Evolutionary conservation across 2,329 filamentous ascomycete genomes (phyloP).

Genomic region (Chaetomium sp.): DNA sequence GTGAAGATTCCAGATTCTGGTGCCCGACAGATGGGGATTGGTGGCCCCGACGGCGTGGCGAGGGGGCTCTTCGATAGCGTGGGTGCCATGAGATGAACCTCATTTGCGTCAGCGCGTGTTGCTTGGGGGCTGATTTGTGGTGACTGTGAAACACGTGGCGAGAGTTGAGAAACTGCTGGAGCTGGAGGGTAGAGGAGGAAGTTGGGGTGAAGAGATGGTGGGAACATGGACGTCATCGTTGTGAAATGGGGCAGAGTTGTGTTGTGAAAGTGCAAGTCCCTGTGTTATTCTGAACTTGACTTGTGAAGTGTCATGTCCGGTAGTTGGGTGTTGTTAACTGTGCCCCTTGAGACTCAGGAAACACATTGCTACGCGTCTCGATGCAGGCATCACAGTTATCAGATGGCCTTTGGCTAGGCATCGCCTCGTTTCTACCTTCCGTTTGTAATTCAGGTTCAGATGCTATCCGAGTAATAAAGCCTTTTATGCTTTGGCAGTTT

Average conservation of each 20-base stretch:
- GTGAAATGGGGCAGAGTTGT: background rate
- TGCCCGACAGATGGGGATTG: background rate
- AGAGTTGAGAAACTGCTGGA: background rate
- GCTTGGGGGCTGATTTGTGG: no score
- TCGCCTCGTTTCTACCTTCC: background rate
- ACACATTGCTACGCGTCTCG: background rate
- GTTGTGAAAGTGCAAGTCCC: background rate
- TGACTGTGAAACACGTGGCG: background rate
- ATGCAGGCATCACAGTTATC: no score
- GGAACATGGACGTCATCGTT: background rate
- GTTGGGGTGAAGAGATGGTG: background rate
- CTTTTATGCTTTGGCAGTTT: no score
- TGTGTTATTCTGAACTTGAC: background rate
- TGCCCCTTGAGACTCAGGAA: background rate
- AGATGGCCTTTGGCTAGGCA: no score
- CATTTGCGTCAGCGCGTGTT: background rate
- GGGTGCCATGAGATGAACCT: background rate
- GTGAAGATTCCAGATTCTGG: background rate
- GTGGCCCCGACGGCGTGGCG: background rate
- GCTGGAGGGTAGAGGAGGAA: background rate
- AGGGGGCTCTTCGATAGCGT: background rate
- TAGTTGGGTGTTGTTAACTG: background rate
- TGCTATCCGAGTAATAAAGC: no score
- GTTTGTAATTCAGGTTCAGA: no score
- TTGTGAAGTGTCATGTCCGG: background rate